Percentiles rank a stretch among this genome's conserved stretches.
phyloP scores from a whole-genome alignment of 768 basidiomycete species.

The Leccinum obscurum region DNA sequence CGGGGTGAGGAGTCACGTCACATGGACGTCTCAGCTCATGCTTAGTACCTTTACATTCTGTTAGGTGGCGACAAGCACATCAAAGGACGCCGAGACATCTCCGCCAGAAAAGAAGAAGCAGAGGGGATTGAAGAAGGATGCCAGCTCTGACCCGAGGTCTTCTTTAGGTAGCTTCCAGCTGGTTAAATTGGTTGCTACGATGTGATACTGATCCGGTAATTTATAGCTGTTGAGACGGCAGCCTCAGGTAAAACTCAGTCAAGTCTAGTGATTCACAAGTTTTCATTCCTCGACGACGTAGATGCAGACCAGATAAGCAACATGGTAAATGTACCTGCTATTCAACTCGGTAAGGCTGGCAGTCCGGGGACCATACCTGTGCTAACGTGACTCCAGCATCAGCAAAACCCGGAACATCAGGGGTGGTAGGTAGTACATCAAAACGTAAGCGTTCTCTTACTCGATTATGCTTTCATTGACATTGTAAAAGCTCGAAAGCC shows the following conservation, averaged over 20 bases:
- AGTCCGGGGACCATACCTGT: not conserved
- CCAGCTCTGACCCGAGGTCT: not conserved
- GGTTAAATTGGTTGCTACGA: not conserved
- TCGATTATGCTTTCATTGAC: constrained; percentile 5
- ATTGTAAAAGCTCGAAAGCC: constrained; percentile 6
- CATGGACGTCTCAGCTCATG: constrained; percentile 1
- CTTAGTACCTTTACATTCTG: not conserved
- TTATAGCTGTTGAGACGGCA: constrained; percentile 12
- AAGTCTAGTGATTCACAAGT: not conserved
- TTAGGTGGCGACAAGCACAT: constrained; percentile 9
- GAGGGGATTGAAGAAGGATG: constrained; percentile 13
- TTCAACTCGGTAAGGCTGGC: constrained; percentile 13
- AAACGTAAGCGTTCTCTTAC: constrained; percentile 11
- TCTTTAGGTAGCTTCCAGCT: constrained; percentile 15
- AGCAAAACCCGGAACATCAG: not conserved
- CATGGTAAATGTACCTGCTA: not conserved
- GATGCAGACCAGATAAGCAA: constrained; percentile 1
- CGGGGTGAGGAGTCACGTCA: constrained; percentile 13
- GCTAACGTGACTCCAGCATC: constrained; percentile 6
- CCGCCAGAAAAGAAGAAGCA: constrained; percentile 6
- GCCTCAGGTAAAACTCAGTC: not conserved
- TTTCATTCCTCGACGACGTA: constrained; percentile 1
- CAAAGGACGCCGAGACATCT: not conserved
- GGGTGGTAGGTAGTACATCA: not conserved
- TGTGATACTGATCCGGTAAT: not conserved